These are phyloP conservation scores for Fagopyrum tataricum DNA, from an alignment of 148 eudicot species.

Conservation along the genomic window DNA sequence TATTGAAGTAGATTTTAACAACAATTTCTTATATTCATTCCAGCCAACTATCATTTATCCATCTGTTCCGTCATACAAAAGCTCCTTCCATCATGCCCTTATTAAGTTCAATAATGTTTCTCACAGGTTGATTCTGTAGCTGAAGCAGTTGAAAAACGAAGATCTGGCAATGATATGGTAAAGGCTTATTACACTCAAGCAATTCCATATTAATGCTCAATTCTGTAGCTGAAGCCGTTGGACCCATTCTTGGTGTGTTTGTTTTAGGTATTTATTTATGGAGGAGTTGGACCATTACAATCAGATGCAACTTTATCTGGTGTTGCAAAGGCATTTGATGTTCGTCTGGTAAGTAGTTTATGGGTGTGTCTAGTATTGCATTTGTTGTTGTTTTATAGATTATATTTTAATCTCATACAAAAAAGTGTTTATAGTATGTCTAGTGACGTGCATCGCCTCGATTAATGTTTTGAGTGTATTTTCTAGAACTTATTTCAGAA, in stretches of 20 bases:
- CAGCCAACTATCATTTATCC: neutral
- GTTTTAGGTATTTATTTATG: conserved; percentile 86
- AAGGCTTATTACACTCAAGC: conserved; percentile 5
- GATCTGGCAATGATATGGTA: conserved; percentile 79
- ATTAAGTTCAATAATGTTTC: neutral
- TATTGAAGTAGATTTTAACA: neutral
- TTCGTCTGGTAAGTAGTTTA: conserved; percentile 61
- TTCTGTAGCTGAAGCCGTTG: neutral
- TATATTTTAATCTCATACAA: too few relatives aligned
- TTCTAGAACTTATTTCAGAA: neutral
- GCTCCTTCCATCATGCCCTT: neutral
- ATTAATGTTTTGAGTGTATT: neutral
- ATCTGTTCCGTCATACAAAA: neutral
- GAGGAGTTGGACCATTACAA: conserved; percentile 89
- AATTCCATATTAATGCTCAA: neutral
- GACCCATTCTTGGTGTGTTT: conserved; percentile 12
- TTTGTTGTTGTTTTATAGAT: too few relatives aligned
- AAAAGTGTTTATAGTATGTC: too few relatives aligned
- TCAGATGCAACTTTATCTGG: conserved; percentile 90
- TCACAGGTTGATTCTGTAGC: conserved; percentile 87
- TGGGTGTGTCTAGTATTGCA: too few relatives aligned
- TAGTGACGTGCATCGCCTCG: neutral
- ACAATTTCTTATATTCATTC: neutral
- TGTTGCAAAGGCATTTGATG: conserved; percentile 94
- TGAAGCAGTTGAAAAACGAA: conserved; percentile 71